These are phyloP conservation scores for Aspergillus ruber DNA, from an alignment of 2,329 filamentous ascomycete genomes.

Conservation along the genomic window DNA sequence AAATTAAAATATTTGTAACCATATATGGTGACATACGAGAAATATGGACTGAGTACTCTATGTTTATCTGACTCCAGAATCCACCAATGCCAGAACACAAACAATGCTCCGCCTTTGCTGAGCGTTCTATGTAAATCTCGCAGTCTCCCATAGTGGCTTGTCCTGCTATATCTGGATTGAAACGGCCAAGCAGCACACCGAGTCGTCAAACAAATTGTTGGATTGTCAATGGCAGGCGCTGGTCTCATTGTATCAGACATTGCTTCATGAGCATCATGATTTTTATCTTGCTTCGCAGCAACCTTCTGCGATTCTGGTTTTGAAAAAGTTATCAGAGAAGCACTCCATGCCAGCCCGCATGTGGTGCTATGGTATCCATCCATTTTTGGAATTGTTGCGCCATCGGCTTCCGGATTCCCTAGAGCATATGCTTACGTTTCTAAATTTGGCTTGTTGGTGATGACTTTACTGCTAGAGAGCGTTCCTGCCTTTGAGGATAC, in stretches of 20 bases:
- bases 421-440: conserved; percentile 86
- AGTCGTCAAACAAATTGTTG: too few species aligned
- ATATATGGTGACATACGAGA: too few species aligned
- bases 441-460: conserved; percentile 85
- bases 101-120: too few species aligned
- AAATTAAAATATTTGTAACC: too few species aligned
- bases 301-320: conserved; percentile 62
- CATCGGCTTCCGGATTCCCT: conserved; percentile 67
- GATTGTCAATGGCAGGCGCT: conserved; percentile 62
- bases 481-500: conserved; percentile 77
- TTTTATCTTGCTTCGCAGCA: conserved; percentile 86
- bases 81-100: too few species aligned
- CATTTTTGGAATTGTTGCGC: conserved; percentile 69
- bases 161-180: too few species aligned
- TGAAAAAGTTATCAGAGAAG: conserved; percentile 65
- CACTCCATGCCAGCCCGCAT: conserved; percentile 90
- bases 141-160: too few species aligned
- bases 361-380: conserved; percentile 90
- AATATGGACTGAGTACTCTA: too few species aligned
- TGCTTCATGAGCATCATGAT: conserved; percentile 76
- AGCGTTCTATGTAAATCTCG: too few species aligned
- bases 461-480: conserved; percentile 78
- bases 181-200: not conserved
- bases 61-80: too few species aligned
- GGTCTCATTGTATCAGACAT: conserved; percentile 70